phyloP scores from a whole-genome alignment of 2,329 filamentous ascomycete genomes.

The Alternaria triticina region DNA sequence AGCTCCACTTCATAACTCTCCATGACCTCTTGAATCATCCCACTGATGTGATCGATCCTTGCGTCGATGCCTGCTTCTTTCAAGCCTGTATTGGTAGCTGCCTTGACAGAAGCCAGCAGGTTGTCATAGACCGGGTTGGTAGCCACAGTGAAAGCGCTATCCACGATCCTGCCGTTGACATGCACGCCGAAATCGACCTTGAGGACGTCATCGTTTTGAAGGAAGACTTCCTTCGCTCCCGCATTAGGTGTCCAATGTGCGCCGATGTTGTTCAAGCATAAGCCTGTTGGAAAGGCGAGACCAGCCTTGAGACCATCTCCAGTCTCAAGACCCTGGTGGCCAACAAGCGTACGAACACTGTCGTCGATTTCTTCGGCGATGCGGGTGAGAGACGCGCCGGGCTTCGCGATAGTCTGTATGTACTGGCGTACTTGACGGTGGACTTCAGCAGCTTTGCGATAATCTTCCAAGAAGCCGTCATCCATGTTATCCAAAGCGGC shows the following conservation, averaged over 20 bases:
- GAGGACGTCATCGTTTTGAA: slow-evolving; percentile 76
- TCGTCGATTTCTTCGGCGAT: slow-evolving; percentile 86
- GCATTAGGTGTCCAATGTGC: slow-evolving; percentile 87
- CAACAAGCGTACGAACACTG: slow-evolving; percentile 74
- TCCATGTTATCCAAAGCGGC: slow-evolving; percentile 69
- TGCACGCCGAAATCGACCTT: slow-evolving; percentile 76
- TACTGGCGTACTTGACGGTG: slow-evolving; percentile 85
- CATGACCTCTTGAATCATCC: slow-evolving; percentile 87
- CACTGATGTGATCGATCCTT: slow-evolving; percentile 82
- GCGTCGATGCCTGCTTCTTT: slow-evolving; percentile 90
- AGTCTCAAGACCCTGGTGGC: slow-evolving; percentile 74
- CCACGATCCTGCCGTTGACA: slow-evolving; percentile 72
- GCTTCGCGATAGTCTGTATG: slow-evolving; percentile 77
- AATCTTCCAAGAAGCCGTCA: slow-evolving; percentile 76
- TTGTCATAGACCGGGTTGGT: slow-evolving; percentile 72
- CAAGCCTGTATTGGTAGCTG: slow-evolving; percentile 76
- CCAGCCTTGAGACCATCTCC: slow-evolving; percentile 79
- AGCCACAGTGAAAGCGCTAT: slow-evolving; percentile 73
- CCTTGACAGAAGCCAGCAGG: slow-evolving; percentile 68
- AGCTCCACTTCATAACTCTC: slow-evolving; percentile 88
- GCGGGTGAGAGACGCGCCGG: slow-evolving; percentile 76
- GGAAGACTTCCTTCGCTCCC: slow-evolving; percentile 78
- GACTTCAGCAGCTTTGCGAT: slow-evolving; percentile 83
- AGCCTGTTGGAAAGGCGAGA: slow-evolving; percentile 83
- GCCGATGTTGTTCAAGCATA: slow-evolving; percentile 81